Evolutionary conservation across 805 yeast genomes (phyloP).

Genomic region (Saccharomycopsis selenospora): DNA sequence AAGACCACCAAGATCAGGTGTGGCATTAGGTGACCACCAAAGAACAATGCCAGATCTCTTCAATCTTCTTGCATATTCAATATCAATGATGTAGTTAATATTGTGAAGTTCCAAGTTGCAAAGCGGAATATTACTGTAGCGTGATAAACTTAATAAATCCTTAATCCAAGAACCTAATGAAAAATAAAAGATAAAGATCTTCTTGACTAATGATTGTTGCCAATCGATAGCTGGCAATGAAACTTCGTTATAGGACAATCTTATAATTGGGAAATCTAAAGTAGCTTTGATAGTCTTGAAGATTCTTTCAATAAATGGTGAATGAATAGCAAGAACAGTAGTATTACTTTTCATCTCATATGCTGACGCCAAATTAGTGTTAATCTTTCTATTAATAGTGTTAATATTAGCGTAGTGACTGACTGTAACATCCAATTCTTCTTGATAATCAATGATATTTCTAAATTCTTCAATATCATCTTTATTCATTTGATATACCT

Average conservation of each 20-base stretch:
- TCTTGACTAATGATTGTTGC: slow-evolving; percentile 60
- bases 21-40: slow-evolving; percentile 83
- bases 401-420: slow-evolving; percentile 46
- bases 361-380: slow-evolving; percentile 44
- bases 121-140: slow-evolving; percentile 74
- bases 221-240: slow-evolving; percentile 72
- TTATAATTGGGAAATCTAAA: slow-evolving; percentile 54
- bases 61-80: slow-evolving; percentile 76
- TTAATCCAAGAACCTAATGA: slow-evolving; percentile 67
- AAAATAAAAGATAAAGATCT: slow-evolving; percentile 63
- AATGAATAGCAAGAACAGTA: slow-evolving; percentile 62
- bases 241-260: slow-evolving; percentile 50
- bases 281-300: slow-evolving; percentile 39
- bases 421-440: slow-evolving; percentile 46
- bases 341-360: slow-evolving; percentile 63
- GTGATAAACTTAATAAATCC: slow-evolving; percentile 56
- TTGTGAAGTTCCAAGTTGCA: slow-evolving; percentile 80
- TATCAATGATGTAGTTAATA: slow-evolving; percentile 71
- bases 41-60: slow-evolving; percentile 58
- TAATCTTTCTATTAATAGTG: slow-evolving; percentile 52
- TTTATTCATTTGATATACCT: slow-evolving; percentile 41
- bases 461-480: slow-evolving; percentile 37
- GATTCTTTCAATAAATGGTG: slow-evolving; percentile 50
- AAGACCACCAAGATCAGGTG: slow-evolving; percentile 82
- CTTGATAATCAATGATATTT: slow-evolving; percentile 46